A percentile compares a stretch with the other conserved stretches of the same genome.
These are phyloP conservation scores for Francoa sonchifolia DNA, from an alignment of 441 rosid species.

Conservation along the genomic window DNA sequence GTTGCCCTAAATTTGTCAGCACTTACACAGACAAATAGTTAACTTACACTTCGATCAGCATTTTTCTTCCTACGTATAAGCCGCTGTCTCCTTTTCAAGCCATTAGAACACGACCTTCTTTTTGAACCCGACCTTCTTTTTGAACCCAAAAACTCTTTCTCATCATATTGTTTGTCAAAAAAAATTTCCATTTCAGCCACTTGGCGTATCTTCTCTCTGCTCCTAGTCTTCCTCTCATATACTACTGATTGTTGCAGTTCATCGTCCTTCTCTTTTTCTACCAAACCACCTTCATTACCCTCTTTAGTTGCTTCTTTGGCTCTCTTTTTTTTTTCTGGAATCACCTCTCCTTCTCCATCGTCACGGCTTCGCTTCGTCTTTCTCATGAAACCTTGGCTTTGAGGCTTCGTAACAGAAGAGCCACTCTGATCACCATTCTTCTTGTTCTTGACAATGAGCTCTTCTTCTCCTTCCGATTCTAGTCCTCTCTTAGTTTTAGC, in stretches of 20 bases:
- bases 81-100: too few species aligned
- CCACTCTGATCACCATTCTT: too few species aligned
- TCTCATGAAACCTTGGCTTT: background rate
- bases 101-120: too few species aligned
- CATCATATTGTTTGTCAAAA: background rate
- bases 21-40: too few species aligned
- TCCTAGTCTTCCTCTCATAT: background rate
- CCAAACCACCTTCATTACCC: background rate
- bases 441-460: too few species aligned
- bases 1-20: too few species aligned
- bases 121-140: too few species aligned
- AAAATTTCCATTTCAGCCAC: background rate
- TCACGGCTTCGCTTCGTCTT: conserved; percentile 1
- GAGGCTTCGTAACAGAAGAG: background rate
- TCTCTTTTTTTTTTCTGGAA: background rate
- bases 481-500: too few species aligned
- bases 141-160: too few species aligned
- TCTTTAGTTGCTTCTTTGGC: background rate
- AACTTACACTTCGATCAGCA: too few species aligned
- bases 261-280: background rate
- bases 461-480: too few species aligned
- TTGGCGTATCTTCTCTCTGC: background rate
- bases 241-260: background rate
- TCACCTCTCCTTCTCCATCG: background rate
- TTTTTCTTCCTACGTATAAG: too few species aligned